Base-by-base conservation (phyloP, 495 filamentous ascomycete genomes). In the Ramalina intermedia region DNA sequence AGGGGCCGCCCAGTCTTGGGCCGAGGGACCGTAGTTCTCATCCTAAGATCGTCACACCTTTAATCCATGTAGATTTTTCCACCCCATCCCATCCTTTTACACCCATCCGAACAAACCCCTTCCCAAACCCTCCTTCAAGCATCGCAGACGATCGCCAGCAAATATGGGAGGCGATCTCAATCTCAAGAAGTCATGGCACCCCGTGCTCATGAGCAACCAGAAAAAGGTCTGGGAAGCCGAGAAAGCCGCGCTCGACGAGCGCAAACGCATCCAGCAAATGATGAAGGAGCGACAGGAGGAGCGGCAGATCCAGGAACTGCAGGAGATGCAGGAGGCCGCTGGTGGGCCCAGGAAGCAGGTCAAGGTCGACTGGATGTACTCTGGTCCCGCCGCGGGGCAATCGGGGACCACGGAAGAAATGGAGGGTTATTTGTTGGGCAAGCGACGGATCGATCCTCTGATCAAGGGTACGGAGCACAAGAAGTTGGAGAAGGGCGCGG, bases 151-250 rank as follows among this genome's bases (percentile, higher is more conserved):
- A 13, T 35, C 39, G 21, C 23, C 33, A 51, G 49, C 37, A 68
- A 85, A 73, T 47, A 90, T 90, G 85, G 81, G 84, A 69, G 83
- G 84, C 57, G 87, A 94, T 71, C 69, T 95, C 60, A 94, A 95
- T 57, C 69, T 94, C 57, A 99, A 99, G 69, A 99, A 99, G 73
- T 90, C 84, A 71, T 98, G 89, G 84, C 90, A 98, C 60, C 86
- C 87, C 45, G 74, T 77, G 46, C 73, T 89, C 44, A 75, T 87
- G 63, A 77, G 75, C 66, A 94, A 94, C 64, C 87, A 94, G 69
- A 72, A 68, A 63, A 73, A 76, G 54, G 87, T 94, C 50, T 93
- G 84, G 80, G 73, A 82, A 21, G 81, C 87, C 60, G 89, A 99
- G 60, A 80, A 91, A 60, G 83, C 85, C 54, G 91, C 91, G n/a